Evolutionary conservation across 2,329 filamentous ascomycete species (phyloP), one percentile per base, ranked within the genome.

Genomic region (Aspergillus sp.): DNA sequence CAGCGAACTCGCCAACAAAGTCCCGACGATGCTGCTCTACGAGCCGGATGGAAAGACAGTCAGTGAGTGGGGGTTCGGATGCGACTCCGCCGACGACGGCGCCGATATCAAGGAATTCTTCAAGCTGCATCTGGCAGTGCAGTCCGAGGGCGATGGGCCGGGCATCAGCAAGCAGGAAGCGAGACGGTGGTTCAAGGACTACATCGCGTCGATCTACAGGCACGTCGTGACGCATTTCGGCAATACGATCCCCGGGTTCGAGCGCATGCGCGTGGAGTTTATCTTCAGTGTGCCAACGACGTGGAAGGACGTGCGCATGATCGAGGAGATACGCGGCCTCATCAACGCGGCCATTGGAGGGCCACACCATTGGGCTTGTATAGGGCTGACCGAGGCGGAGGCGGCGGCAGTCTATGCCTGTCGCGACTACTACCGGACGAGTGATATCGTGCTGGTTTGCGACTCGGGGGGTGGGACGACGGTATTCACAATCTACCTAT

Each of bases 321-420:
- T 76, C 19, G 70, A 72, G 39, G 66, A 73, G 46, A 75, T 70
- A 9, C 59, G 68, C n/a, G 48, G 42, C 6, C 64, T 73, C 2
- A 67, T 75, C 3, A 56, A 67, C 52, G 47, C 52, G 1, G 72
- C 70, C 3, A 70, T 74, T 13, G 70, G 72, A 12, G 64, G 60
- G 20, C 57, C 61, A 0, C 63, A 68, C 27, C 79, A 82, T 64
- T 67, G 59, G 2, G 73, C 75, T 4, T 68, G 59, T 0, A 79
- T 83, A 50, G 79, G 79, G 0, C 68, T 83, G 15, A 83, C 81
- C 0, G 81, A 83, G 66, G 81, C 81, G 0, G 81, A 83, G 63
- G 81, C 81, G 5, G 80, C 81, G 2, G 81, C 81, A 24, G 79
- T 83, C 1, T 78, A 81, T 65, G 76, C 77, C 0, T 76, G 77